Evolutionary conservation across 306 rosid genomes (phyloP), one percentile per base, ranked within the genome.

Genomic region (Prunus mira): DNA sequence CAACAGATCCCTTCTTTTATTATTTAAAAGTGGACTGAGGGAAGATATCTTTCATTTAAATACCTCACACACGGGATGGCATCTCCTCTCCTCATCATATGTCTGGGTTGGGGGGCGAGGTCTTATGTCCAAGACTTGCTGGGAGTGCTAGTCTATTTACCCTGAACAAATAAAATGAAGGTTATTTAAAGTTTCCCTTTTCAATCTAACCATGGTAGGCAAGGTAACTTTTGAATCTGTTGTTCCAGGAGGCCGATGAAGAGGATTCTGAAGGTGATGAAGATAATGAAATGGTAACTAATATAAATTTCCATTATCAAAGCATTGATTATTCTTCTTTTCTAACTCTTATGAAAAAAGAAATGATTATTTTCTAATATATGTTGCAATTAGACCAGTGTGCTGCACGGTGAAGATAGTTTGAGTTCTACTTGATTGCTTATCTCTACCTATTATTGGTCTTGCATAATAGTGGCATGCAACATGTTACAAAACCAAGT

Each of bases 191-290:
- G 11, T 43, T 68, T 68, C 41, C 27, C 47, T 46, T 68, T 57
- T 34, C 46, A 28, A 32, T 46, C 28, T 43, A 47, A 57, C 34
- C 58, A 41, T 28, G 10, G 56, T 34, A 30, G 46, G 54, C 76
- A 45, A 65, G 28, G 66, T 47, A 12, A 25, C 11, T 65, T 70
- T 13, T 60, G 52, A 27, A 30, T 69, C 64, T 68, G 71, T 70
- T 73, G 65, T 80, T 82, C 47, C 89, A 87, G 93, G 93, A 87
- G 71, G 86, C 83, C 12, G 86, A 87, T 69, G 93, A 89, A 78
- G 93, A 86, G 80, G 88, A 79, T 17, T 74, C 86, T 71, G 90
- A 86, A 63, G 83, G 80, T 15, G 89, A 86, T 57, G 90, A 77
- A 18, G 87, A 80, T 2, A 84, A 81, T 18, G 84, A 84, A 30